Percentiles rank a stretch among this genome's conserved stretches.
Conservation (phyloP, 108 stramenopile genomes). For the Bacterosira constricta region DNA sequence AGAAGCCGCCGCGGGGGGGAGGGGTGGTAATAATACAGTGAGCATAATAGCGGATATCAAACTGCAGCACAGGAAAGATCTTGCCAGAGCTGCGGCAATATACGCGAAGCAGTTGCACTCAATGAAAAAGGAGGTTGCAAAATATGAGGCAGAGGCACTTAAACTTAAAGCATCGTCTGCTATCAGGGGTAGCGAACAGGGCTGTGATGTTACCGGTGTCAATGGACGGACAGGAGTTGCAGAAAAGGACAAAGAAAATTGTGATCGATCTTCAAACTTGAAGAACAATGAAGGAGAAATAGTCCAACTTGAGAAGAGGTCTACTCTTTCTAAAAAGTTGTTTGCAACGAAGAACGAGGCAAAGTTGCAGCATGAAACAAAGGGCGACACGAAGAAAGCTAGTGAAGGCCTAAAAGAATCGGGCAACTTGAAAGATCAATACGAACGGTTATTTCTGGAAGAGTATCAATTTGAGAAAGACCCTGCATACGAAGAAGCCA, state of each 20-base stretch:
- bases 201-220: not conserved
- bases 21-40: not conserved
- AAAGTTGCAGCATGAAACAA: not conserved
- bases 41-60: conserved; percentile 1
- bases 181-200: not conserved
- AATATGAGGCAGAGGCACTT: not conserved
- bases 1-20: not conserved
- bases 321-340: not conserved
- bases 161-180: not conserved
- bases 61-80: conserved; percentile 11
- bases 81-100: conserved; percentile 12
- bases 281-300: not conserved
- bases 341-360: not conserved
- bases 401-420: not conserved
- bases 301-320: not conserved
- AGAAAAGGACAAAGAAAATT: conserved; percentile 11
- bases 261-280: not conserved
- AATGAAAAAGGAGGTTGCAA: conserved; percentile 2
- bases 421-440: conserved; percentile 1
- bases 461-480: conserved; percentile 1
- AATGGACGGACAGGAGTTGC: conserved; percentile 9
- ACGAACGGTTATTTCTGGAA: conserved; percentile 8
- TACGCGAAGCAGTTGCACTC: conserved; percentile 14
- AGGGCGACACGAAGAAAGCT: not conserved
- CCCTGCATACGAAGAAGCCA: not conserved